These are phyloP conservation scores for Cladosporium sphaerospermum DNA, from an alignment of 2,329 filamentous ascomycete genomes.

Conservation along the genomic window DNA sequence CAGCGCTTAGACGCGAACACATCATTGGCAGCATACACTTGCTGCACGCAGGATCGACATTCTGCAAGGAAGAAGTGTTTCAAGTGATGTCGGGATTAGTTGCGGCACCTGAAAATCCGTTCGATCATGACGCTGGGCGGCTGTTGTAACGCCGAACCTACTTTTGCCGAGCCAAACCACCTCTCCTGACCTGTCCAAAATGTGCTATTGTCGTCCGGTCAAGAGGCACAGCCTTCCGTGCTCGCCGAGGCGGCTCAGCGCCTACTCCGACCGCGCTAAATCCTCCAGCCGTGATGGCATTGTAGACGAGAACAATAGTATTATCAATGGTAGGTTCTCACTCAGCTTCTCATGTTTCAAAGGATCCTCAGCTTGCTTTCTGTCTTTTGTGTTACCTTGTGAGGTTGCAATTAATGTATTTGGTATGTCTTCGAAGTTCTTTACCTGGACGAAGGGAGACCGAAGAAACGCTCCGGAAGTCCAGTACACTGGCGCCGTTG, in stretches of 20 bases:
- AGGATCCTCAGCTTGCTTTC: too few species aligned
- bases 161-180: not conserved
- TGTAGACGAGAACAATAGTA: too few species aligned
- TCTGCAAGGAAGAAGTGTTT: too few species aligned
- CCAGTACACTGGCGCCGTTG: slow-evolving; percentile 33
- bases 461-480: slow-evolving; percentile 28
- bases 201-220: not conserved
- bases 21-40: not conserved
- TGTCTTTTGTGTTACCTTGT: too few species aligned
- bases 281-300: too few species aligned
- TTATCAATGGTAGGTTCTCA: too few species aligned
- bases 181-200: not conserved
- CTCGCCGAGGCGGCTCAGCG: not conserved
- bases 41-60: not conserved
- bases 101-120: not conserved
- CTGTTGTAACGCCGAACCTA: not conserved
- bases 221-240: not conserved
- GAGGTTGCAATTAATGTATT: not conserved
- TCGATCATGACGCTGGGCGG: not conserved
- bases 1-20: not conserved
- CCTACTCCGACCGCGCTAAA: not conserved
- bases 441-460: slow-evolving; percentile 40
- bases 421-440: slow-evolving; percentile 36
- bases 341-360: too few species aligned
- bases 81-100: not conserved